These are phyloP conservation scores for Teunomyces stri DNA, from an alignment of 805 yeast species.

Conservation along the genomic window DNA sequence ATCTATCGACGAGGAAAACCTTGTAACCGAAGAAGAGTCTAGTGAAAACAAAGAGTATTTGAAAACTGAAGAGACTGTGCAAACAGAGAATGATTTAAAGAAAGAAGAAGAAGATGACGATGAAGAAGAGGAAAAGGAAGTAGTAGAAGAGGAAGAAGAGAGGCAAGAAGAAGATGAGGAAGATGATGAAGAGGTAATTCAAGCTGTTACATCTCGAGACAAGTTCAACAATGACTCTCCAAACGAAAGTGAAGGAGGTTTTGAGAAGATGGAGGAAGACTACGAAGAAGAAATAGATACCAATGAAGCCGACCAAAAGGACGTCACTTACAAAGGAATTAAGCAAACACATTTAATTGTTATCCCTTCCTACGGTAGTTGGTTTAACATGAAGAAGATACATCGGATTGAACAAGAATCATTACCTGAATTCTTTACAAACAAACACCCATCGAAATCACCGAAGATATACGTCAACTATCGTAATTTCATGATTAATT, in stretches of 20 bases:
- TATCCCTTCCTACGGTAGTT: conserved; percentile 81
- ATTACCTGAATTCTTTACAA: conserved; percentile 82
- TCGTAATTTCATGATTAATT: conserved; percentile 84
- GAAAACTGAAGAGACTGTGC: conserved; percentile 1
- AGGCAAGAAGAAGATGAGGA: background rate
- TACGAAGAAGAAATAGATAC: conserved; percentile 1
- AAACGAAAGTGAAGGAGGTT: background rate
- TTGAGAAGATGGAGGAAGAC: conserved; percentile 1
- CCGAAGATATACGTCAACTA: conserved; percentile 78
- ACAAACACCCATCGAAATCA: conserved; percentile 70
- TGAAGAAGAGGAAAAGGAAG: background rate
- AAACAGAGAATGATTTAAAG: background rate
- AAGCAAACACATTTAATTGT: conserved; percentile 80
- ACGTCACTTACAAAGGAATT: conserved; percentile 1
- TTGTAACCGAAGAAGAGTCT: background rate
- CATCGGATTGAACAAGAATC: conserved; percentile 80
- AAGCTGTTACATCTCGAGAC: background rate
- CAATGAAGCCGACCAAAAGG: conserved; percentile 4
- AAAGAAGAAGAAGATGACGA: background rate
- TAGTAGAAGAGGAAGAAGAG: background rate
- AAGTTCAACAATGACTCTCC: background rate
- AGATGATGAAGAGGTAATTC: background rate
- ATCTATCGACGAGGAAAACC: background rate
- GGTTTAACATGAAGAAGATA: conserved; percentile 75
- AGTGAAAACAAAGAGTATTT: conserved; percentile 2